Percentiles rank a stretch among this genome's conserved stretches.
These are phyloP conservation scores for Ajuga chamaepitys DNA, from an alignment of 257 asterid genomes.

Conservation along the genomic window DNA sequence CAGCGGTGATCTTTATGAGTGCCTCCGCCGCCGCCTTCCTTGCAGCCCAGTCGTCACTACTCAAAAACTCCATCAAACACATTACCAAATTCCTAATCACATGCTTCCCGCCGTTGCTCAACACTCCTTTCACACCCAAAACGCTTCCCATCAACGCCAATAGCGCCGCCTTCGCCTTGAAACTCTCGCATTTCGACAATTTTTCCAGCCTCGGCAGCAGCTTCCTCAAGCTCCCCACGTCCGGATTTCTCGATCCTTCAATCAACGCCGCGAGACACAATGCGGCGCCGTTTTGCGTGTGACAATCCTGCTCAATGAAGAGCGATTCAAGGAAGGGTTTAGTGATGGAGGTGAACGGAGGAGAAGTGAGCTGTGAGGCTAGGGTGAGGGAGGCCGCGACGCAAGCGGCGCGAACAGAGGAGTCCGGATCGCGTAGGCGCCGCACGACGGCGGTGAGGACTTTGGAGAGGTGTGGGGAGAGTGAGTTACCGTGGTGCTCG, in stretches of 20 bases:
- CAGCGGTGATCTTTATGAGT: conserved; percentile 42
- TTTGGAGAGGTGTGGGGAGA: conserved; percentile 60
- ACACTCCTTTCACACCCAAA: conserved; percentile 43
- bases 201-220: conserved; percentile 51
- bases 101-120: conserved; percentile 24
- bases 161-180: conserved; percentile 36
- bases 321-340: conserved; percentile 71
- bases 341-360: conserved; percentile 44
- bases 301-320: conserved; percentile 52
- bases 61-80: conserved; percentile 52
- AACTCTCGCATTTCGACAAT: conserved; percentile 44
- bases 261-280: conserved; percentile 56
- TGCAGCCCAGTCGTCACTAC: conserved; percentile 80
- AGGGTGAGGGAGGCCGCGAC: conserved; percentile 47
- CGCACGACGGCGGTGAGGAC: conserved; percentile 68
- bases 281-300: conserved; percentile 53
- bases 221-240: conserved; percentile 42
- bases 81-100: conserved; percentile 39
- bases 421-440: conserved; percentile 74
- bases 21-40: conserved; percentile 79
- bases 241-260: conserved; percentile 51
- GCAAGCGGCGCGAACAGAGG: conserved; percentile 69
- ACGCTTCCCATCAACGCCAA: conserved; percentile 51
- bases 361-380: conserved; percentile 35
- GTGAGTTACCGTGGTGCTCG: conserved; percentile 47